Evolutionary conservation across 2,329 filamentous ascomycete species (phyloP).

Genomic region (Tolypocladium album): DNA sequence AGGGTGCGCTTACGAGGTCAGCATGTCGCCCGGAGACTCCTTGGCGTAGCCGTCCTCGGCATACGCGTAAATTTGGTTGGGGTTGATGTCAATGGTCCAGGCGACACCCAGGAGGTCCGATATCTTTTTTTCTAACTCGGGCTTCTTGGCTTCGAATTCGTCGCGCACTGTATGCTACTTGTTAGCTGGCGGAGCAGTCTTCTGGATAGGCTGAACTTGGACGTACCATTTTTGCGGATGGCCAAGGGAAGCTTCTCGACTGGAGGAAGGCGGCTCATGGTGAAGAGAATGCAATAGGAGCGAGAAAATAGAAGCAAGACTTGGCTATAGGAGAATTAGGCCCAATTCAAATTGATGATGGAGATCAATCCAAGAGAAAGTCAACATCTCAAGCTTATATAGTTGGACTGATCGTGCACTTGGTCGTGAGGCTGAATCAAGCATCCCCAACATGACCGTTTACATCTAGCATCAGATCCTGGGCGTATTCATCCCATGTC

Average conservation of each 20-base stretch:
- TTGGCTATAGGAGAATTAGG: not conserved
- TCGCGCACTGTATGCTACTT: constrained; percentile 33
- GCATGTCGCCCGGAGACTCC: constrained; percentile 30
- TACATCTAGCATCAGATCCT: not conserved
- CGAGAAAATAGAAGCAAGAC: not conserved
- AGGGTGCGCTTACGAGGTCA: constrained; percentile 26
- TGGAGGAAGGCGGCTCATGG: constrained; percentile 26
- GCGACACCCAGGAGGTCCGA: constrained; percentile 31
- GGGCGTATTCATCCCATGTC: not conserved
- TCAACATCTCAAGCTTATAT: not conserved
- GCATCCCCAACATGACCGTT: not conserved
- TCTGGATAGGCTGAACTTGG: too few relatives aligned
- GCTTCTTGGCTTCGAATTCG: constrained; percentile 37
- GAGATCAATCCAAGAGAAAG: not conserved
- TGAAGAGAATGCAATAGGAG: not conserved
- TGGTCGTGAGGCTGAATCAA: not conserved
- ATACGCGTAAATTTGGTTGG: constrained; percentile 36
- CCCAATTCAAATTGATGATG: not conserved
- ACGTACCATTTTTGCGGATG: constrained; percentile 39
- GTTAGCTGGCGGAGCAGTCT: not conserved
- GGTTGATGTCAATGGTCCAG: constrained; percentile 40
- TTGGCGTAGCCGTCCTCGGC: constrained; percentile 29
- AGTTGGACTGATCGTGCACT: not conserved
- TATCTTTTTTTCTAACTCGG: constrained; percentile 29
- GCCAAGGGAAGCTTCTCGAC: constrained; percentile 40